Percentiles rank a stretch among this genome's conserved stretches.
phyloP scores from a whole-genome alignment of 1,284 basidiomycete genomes.

The Naganishia liquefaciens region DNA sequence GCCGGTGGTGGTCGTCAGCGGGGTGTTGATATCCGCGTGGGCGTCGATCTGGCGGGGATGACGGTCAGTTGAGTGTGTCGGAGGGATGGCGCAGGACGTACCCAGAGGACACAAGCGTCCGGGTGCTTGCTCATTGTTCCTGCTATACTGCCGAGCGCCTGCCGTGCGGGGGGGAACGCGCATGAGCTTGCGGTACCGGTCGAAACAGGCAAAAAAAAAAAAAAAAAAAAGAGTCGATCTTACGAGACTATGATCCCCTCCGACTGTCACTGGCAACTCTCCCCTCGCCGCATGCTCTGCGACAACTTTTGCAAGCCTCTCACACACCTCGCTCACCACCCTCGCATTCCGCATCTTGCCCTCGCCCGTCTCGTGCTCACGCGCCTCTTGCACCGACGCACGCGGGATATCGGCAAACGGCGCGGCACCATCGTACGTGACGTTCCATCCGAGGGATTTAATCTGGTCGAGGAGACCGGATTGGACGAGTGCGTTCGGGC shows the following conservation, averaged over 20 bases:
- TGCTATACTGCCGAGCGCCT: constrained; percentile 80
- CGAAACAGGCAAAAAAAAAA: too few species aligned
- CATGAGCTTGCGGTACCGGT: background rate
- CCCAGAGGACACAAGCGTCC: background rate
- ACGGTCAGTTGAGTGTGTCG: background rate
- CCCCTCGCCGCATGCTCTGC: constrained; percentile 73
- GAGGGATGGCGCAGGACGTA: background rate
- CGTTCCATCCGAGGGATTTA: constrained; percentile 78
- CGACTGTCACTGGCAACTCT: constrained; percentile 85
- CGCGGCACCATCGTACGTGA: constrained; percentile 84
- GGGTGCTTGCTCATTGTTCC: constrained; percentile 47
- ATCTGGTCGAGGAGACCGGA: constrained; percentile 80
- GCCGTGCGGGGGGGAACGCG: constrained; percentile 28
- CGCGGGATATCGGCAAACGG: constrained; percentile 73
- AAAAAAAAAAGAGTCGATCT: constrained; percentile 49
- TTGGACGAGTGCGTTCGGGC: constrained; percentile 80
- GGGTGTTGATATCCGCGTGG: constrained; percentile 93
- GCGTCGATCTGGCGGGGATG: constrained; percentile 63
- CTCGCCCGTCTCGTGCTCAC: background rate
- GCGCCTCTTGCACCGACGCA: constrained; percentile 36
- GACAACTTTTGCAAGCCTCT: constrained; percentile 76
- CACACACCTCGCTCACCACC: constrained; percentile 77
- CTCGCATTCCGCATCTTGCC: constrained; percentile 86
- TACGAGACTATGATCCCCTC: constrained; percentile 92
- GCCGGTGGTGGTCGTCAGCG: constrained; percentile 79